Evolutionary conservation across 192 early-diverging fungal genomes (phyloP), one percentile per base, ranked within the genome.

Genomic region (Podila minutissima): DNA sequence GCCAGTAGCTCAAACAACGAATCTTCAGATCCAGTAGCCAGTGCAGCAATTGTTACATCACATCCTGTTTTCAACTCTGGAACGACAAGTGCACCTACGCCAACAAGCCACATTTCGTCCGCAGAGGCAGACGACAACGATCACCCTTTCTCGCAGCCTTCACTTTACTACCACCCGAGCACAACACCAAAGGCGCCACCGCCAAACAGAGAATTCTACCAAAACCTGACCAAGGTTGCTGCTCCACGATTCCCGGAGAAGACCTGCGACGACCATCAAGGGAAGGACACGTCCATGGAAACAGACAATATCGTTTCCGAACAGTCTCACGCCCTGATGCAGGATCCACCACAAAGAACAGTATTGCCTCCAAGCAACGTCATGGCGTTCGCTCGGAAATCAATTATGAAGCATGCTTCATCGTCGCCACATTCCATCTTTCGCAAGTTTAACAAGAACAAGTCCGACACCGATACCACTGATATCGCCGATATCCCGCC

Each of bases 301-400:
- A 22, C 20, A 32, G n/a, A 32, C n/a, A 48, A 26, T 19, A 65
- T 12, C 26, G 0, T 17, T 9, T 37, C 35, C 35, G 53, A 35
- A 4, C 20, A 24, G 13, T 22, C 9, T 20, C 33, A 51, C 29
- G 8, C 61, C 26, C 19, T 55, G 5, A 13, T 2, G 0, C 46
- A 63, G 4, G 20, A 63, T 20, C 20, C 62, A 20, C 48, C 17
- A 17, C 48, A 65, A 59, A 28, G 26, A 62, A 9, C 32, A 37
- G 20, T 50, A 58, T 12, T 29, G 50, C 22, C 37, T 51, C 28
- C 37, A 35, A 8, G 26, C 0, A 41, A 35, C 28, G 70, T 70
- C 35, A 69, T 76, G 74, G 74, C 67, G 28, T 69, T 76, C 51
- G 74, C 74, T 17, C 33, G 74, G 22, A 76, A 76, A 20, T 76